phyloP scores from a whole-genome alignment of 768 basidiomycete species.

The Melanogaster broomeanus region DNA sequence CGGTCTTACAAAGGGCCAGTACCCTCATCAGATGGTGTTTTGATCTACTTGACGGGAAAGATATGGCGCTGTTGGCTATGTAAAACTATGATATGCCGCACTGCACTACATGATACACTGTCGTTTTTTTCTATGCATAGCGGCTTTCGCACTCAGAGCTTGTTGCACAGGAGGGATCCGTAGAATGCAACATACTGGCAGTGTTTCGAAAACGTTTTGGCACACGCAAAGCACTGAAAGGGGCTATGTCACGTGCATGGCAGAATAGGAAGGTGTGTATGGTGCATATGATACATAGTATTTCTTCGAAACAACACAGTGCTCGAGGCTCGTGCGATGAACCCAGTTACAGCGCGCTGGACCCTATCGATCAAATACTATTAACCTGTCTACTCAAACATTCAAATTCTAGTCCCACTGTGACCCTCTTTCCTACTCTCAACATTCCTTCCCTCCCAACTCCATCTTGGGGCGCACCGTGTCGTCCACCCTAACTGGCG shows the following conservation, averaged over 20 bases:
- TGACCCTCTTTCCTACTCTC: background rate
- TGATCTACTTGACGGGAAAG: conserved; percentile 40
- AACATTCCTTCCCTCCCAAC: conserved; percentile 1
- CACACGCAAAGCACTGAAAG: too few relatives aligned
- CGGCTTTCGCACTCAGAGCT: conserved; percentile 3
- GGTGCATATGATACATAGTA: too few relatives aligned
- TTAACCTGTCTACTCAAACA: background rate
- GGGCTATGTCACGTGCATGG: background rate
- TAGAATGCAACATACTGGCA: background rate
- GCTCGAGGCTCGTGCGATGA: background rate
- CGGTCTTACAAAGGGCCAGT: conserved; percentile 96
- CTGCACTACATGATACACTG: conserved; percentile 16
- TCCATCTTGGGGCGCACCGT: background rate
- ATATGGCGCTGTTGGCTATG: conserved; percentile 19
- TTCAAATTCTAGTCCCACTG: background rate
- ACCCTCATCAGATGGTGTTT: conserved; percentile 93
- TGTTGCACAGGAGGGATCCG: background rate
- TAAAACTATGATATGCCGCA: conserved; percentile 27
- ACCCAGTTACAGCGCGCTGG: background rate
- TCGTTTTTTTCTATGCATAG: conserved; percentile 14
- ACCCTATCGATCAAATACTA: background rate
- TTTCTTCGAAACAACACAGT: background rate
- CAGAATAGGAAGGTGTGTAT: too few relatives aligned
- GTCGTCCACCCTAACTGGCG: background rate
- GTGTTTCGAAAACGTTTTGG: too few relatives aligned